Conservation (phyloP, 352 stramenopile genomes). For the Pythium coloratum region DNA sequence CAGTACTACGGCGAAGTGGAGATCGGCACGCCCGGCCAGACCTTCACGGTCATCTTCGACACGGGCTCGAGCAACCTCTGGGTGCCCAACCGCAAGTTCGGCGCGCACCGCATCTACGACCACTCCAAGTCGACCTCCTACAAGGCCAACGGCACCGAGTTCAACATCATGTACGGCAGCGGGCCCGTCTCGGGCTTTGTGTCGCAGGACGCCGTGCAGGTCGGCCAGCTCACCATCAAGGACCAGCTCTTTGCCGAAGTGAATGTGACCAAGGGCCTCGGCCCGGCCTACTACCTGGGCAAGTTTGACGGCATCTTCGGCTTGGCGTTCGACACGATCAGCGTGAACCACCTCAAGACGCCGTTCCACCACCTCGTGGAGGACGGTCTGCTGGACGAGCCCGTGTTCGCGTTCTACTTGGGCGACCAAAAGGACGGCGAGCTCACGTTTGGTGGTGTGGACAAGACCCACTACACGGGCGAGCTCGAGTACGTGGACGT, state of each 20-base stretch:
- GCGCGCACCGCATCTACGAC: constrained; percentile 86
- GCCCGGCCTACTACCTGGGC: constrained; percentile 92
- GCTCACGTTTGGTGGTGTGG: constrained; percentile 75
- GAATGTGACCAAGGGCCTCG: constrained; percentile 94
- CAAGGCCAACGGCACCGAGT: constrained; percentile 89
- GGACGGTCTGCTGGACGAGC: constrained; percentile 81
- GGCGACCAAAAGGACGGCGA: constrained; percentile 83
- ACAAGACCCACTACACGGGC: constrained; percentile 93
- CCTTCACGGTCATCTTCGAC: constrained; percentile 96
- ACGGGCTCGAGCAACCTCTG: constrained; percentile 97
- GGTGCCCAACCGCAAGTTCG: constrained; percentile 89
- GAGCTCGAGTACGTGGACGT: constrained; percentile 91
- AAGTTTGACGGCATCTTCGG: constrained; percentile 99
- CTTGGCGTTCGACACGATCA: constrained; percentile 94
- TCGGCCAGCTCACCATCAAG: constrained; percentile 60
- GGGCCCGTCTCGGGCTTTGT: constrained; percentile 92
- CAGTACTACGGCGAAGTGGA: constrained; percentile 94
- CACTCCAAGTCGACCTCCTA: constrained; percentile 85
- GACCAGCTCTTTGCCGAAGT: constrained; percentile 96
- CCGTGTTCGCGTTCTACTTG: constrained; percentile 97
- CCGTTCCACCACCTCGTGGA: constrained; percentile 95
- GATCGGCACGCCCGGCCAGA: constrained; percentile 90
- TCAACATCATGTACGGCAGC: constrained; percentile 95
- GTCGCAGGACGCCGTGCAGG: constrained; percentile 82
- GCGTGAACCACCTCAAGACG: constrained; percentile 90